Percentiles rank a stretch among this genome's conserved stretches.
These are phyloP conservation scores for Grosmannia huntii DNA, from an alignment of 2,329 filamentous ascomycete genomes.

Conservation along the genomic window DNA sequence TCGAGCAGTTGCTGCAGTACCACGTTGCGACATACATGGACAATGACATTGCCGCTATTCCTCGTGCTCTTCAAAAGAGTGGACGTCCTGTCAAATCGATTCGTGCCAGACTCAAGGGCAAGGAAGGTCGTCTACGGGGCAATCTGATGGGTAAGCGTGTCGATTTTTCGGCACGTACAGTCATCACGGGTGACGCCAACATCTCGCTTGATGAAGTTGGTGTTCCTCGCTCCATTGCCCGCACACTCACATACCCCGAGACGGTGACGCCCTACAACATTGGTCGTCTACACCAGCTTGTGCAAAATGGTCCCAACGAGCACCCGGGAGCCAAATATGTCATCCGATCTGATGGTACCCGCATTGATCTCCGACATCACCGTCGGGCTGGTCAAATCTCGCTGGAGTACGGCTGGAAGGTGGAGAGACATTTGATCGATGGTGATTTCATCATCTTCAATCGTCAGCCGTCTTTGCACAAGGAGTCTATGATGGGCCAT, in stretches of 20 bases:
- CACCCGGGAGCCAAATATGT: constrained; percentile 96
- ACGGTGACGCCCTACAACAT: constrained; percentile 98
- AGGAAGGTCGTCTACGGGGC: constrained; percentile 92
- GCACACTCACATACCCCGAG: constrained; percentile 89
- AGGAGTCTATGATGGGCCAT: constrained; percentile 99
- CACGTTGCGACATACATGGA: constrained; percentile 99
- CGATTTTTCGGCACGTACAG: constrained; percentile 97
- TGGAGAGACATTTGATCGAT: constrained; percentile 90
- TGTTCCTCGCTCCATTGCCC: constrained; percentile 85
- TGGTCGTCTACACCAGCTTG: constrained; percentile 73
- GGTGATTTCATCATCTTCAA: constrained; percentile 99
- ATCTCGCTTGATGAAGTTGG: constrained; percentile 94
- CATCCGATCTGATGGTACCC: constrained; percentile 81
- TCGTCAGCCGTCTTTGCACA: constrained; percentile 96
- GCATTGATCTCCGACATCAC: constrained; percentile 90
- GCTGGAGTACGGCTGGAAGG: constrained; percentile 94
- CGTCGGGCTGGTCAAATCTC: constrained; percentile 76
- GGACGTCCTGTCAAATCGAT: constrained; percentile 95
- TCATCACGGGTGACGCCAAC: constrained; percentile 98
- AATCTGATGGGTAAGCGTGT: constrained; percentile 99
- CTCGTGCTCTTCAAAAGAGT: constrained; percentile 91
- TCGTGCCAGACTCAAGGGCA: constrained; percentile 93
- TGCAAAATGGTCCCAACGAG: constrained; percentile 86
- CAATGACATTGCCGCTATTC: constrained; percentile 94
- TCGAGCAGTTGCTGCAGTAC: constrained; percentile 85